phyloP scores from a whole-genome alignment of 768 basidiomycete species.

The Rhizopogon salebrosus region DNA sequence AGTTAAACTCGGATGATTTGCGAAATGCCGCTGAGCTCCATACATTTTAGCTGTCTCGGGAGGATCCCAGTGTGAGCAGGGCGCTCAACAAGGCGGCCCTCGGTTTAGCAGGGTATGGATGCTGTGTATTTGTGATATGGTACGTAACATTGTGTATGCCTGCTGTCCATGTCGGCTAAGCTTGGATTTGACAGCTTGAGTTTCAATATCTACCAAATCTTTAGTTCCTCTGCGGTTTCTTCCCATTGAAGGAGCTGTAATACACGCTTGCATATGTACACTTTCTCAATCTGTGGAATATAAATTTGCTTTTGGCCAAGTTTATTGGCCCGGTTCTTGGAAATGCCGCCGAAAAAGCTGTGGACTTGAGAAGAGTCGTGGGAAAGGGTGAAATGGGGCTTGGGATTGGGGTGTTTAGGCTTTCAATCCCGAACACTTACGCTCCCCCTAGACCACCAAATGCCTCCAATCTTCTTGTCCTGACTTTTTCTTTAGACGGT shows the following conservation, averaged over 20 bases:
- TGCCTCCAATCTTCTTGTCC: slow-evolving; percentile 15
- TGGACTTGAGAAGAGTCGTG: background rate
- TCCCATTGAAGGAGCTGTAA: background rate
- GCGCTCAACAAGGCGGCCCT: slow-evolving; percentile 57
- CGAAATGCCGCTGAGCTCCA: slow-evolving; percentile 6
- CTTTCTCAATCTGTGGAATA: background rate
- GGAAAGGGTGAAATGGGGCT: background rate
- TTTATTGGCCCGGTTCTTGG: too few relatives aligned
- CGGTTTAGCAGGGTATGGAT: slow-evolving; percentile 70
- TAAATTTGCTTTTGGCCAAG: background rate
- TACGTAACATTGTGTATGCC: slow-evolving; percentile 33
- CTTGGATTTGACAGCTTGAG: slow-evolving; percentile 52
- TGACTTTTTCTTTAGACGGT: slow-evolving; percentile 14
- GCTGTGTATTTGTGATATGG: slow-evolving; percentile 84
- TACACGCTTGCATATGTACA: background rate
- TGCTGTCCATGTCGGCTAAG: slow-evolving; percentile 1
- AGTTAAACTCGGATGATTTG: slow-evolving; percentile 5
- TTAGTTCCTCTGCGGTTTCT: slow-evolving; percentile 26
- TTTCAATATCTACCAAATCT: slow-evolving; percentile 72
- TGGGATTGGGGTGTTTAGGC: background rate
- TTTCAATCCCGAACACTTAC: slow-evolving; percentile 7
- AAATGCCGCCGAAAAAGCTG: background rate
- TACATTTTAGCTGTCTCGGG: slow-evolving; percentile 54
- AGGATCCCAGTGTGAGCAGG: slow-evolving; percentile 50
- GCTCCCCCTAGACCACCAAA: slow-evolving; percentile 29